phyloP scores from a whole-genome alignment of 1,284 basidiomycete genomes.

The Pascua guehoae region DNA sequence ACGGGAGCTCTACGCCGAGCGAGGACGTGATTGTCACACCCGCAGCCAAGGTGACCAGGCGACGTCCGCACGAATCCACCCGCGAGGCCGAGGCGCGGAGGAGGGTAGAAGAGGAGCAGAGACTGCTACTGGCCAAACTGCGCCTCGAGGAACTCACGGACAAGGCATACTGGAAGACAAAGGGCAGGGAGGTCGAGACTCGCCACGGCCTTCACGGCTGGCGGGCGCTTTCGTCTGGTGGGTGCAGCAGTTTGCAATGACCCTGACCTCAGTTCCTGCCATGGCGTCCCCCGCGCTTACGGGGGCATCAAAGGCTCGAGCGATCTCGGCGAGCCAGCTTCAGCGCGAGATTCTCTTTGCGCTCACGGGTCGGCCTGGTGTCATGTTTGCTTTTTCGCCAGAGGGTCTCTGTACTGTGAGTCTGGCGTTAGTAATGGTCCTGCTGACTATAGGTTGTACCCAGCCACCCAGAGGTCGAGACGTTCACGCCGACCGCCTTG shows the following conservation, averaged over 20 bases:
- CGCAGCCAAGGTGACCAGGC: background rate
- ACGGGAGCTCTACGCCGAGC: conserved; percentile 1
- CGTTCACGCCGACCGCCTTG: conserved; percentile 63
- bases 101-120: conserved; percentile 11
- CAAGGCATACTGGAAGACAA: conserved; percentile 32
- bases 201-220: conserved; percentile 27
- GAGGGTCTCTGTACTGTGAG: conserved; percentile 28
- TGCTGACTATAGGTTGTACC: conserved; percentile 15
- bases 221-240: conserved; percentile 30
- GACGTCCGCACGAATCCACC: background rate
- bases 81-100: conserved; percentile 14
- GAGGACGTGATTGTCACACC: conserved; percentile 25
- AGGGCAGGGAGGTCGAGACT: conserved; percentile 10
- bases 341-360: conserved; percentile 42
- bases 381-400: conserved; percentile 25
- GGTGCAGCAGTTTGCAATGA: background rate
- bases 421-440: background rate
- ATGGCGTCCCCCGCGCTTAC: conserved; percentile 7
- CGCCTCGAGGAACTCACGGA: conserved; percentile 15
- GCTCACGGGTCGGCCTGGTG: conserved; percentile 33
- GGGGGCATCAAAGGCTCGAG: conserved; percentile 4
- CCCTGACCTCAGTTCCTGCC: conserved; percentile 10
- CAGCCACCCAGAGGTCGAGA: conserved; percentile 39
- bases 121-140: conserved; percentile 18
- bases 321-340: conserved; percentile 28